Evolutionary conservation across 768 basidiomycete genomes (phyloP), one percentile per base, ranked within the genome.

Genomic region (Cystobasidiopsis lactophilus): DNA sequence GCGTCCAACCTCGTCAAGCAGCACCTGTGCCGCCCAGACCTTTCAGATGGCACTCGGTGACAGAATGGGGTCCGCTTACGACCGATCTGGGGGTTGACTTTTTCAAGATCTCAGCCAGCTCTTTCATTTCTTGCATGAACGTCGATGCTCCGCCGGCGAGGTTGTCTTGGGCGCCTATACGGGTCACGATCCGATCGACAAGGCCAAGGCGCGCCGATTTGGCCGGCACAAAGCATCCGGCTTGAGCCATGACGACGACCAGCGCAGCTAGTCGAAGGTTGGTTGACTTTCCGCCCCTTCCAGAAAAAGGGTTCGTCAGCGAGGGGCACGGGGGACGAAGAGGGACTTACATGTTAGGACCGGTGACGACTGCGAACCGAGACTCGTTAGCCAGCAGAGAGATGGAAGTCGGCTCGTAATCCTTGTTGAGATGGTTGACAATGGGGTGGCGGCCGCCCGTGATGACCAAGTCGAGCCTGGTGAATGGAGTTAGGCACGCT

Each of bases 1-100:
- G 59, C 91, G 71, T 5, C 91, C 91, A n/a, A 98, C 88, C 70
- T 98, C 91, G 64, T 98, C 91, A 85, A 98, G 89, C 57, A 98
- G 89, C n/a, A 96, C 82, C 85, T 88, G 59, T 26, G 11, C 9
- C 23, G 40, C 26, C n/a, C n/a, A n/a, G n/a, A n/a, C n/a, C n/a
- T n/a, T 53, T 44, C 18, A 54, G 26, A 3, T 19, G 29, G 18
- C 9, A 29, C 18, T 19, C 21, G 11, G 7, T 14, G 26, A 16
- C 21, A 31, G 38, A n/a, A 29, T 13, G 26, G 4, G 24, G 3
- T 21, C 35, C 13, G 68, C 77, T 57, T 60, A 85, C 89, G 51
- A 98, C 71, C 56, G 88, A 93, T 52, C 71, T 74, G 2, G 75
- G 67, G 7, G 88, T 93, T 2, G 93, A 88, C 21, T 78, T 75